Evolutionary conservation across 306 rosid species (phyloP).

Genomic region (Cucumis cinereus): DNA sequence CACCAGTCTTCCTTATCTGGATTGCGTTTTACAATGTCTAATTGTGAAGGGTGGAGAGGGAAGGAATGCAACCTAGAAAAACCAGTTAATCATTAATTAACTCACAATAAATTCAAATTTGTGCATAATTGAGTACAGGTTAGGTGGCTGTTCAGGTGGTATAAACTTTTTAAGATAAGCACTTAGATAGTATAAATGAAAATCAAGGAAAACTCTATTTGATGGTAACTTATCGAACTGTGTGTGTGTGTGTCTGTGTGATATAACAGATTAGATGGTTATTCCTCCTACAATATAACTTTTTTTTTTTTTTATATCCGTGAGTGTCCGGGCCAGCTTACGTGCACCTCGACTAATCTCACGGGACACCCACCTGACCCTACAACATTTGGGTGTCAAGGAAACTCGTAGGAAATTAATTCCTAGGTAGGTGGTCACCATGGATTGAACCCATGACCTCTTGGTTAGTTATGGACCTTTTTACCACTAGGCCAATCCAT

Average conservation of each 20-base stretch:
- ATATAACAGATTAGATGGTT: not conserved
- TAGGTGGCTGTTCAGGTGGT: not conserved
- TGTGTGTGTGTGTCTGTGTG: not conserved
- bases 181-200: not conserved
- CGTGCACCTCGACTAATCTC: too few relatives aligned
- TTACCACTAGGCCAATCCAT: too few relatives aligned
- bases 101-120: not conserved
- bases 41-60: conserved; percentile 74
- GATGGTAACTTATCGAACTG: not conserved
- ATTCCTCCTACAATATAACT: not conserved
- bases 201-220: not conserved
- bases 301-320: too few relatives aligned
- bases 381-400: too few relatives aligned
- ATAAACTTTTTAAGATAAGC: not conserved
- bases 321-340: too few relatives aligned
- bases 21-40: conserved; percentile 88
- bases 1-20: conserved; percentile 94
- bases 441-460: too few relatives aligned
- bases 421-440: too few relatives aligned
- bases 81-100: conserved; percentile 1
- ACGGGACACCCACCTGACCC: too few relatives aligned
- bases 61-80: conserved; percentile 69
- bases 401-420: too few relatives aligned
- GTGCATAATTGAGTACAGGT: not conserved
- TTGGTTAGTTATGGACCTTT: too few relatives aligned